phyloP scores from a whole-genome alignment of 352 stramenopile genomes.

The Pythium angustatum region DNA sequence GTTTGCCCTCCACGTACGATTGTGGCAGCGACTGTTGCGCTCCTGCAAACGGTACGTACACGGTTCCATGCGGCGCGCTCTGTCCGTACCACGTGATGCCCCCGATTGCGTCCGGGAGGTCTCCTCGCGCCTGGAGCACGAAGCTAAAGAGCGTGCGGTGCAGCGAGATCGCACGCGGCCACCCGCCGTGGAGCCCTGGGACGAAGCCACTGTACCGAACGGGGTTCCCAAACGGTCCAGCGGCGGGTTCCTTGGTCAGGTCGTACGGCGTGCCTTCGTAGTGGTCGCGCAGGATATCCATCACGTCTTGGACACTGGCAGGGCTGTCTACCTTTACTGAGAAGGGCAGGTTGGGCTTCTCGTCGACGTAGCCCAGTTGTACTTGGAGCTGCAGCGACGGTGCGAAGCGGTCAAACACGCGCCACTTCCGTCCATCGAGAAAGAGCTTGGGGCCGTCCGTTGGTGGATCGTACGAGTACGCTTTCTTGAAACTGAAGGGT shows the following conservation, averaged over 20 bases:
- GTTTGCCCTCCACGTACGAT: conserved; percentile 67
- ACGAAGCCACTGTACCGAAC: conserved; percentile 39
- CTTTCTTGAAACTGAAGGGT: conserved; percentile 70
- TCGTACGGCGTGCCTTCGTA: conserved; percentile 91
- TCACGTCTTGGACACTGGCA: conserved; percentile 69
- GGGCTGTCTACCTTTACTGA: conserved; percentile 72
- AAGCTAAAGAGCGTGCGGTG: conserved; percentile 90
- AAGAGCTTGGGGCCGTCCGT: conserved; percentile 56
- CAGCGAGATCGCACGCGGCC: conserved; percentile 91
- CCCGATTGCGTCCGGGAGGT: conserved; percentile 43
- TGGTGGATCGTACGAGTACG: conserved; percentile 61
- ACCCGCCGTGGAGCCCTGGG: conserved; percentile 60
- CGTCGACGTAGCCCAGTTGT: conserved; percentile 51
- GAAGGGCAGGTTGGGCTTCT: conserved; percentile 84
- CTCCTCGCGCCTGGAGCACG: conserved; percentile 52
- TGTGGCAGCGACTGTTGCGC: conserved; percentile 43
- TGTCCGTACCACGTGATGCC: conserved; percentile 75
- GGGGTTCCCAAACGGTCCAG: conserved; percentile 83
- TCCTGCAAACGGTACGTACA: conserved; percentile 75
- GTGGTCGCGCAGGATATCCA: conserved; percentile 87
- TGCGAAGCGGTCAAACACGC: conserved; percentile 80
- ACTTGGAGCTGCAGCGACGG: conserved; percentile 74
- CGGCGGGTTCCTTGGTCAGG: conserved; percentile 78
- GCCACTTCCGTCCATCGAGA: conserved; percentile 86
- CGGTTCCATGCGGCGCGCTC: conserved; percentile 58